A percentile compares a stretch with the other conserved stretches of the same genome.
Conservation (phyloP, 495 filamentous ascomycete genomes). For the Penicillium mononematosum region DNA sequence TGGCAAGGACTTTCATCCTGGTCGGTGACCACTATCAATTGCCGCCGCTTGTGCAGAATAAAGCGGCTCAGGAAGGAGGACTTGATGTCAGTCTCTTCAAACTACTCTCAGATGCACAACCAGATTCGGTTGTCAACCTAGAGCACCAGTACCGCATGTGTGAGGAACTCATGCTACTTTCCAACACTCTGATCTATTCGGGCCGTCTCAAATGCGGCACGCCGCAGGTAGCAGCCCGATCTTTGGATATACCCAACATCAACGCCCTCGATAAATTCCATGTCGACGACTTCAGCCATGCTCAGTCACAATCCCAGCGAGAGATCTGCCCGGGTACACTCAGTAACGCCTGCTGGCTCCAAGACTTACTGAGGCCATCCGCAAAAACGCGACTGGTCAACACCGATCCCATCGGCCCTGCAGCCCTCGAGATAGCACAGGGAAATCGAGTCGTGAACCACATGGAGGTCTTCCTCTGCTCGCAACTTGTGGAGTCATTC, state of each 20-base stretch:
- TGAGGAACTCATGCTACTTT: constrained; percentile 90
- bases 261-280: constrained; percentile 55
- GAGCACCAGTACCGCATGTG: constrained; percentile 99
- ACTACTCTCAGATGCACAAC: constrained; percentile 82
- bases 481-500: constrained; percentile 75
- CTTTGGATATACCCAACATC: constrained; percentile 59
- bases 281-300: constrained; percentile 36
- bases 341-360: constrained; percentile 72
- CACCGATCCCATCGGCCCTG: constrained; percentile 69
- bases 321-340: constrained; percentile 52
- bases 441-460: constrained; percentile 86
- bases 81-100: constrained; percentile 94
- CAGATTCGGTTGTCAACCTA: constrained; percentile 80
- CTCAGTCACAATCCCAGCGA: constrained; percentile 21
- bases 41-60: constrained; percentile 90
- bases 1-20: constrained; percentile 89
- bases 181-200: constrained; percentile 89
- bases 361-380: constrained; percentile 65
- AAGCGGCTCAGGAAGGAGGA: constrained; percentile 79
- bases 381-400: constrained; percentile 81
- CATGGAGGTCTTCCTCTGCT: constrained; percentile 69
- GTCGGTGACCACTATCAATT: constrained; percentile 97
- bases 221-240: constrained; percentile 63
- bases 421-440: constrained; percentile 64
- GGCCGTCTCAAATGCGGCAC: constrained; percentile 88